phyloP scores from a whole-genome alignment of 352 stramenopile genomes.

The Globisporangium echinulatum region DNA sequence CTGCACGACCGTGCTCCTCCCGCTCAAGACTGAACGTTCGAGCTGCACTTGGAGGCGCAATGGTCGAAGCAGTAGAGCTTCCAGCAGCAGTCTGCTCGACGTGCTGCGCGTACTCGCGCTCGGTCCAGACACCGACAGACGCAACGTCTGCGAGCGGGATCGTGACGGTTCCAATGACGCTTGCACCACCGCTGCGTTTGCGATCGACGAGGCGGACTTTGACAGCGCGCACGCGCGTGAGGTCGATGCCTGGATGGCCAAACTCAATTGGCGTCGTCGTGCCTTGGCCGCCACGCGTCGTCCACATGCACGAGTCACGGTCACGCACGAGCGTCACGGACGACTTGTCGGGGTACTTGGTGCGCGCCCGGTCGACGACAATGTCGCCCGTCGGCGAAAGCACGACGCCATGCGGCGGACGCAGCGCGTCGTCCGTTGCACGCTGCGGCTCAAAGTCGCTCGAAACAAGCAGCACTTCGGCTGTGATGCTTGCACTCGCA shows the following conservation, averaged over 20 bases:
- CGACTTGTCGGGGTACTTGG: constrained; percentile 24
- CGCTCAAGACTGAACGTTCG: constrained; percentile 24
- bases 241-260: constrained; percentile 28
- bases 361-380: constrained; percentile 18
- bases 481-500: constrained; percentile 19
- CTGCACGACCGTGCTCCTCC: constrained; percentile 10
- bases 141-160: constrained; percentile 30
- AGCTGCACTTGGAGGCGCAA: background rate
- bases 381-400: constrained; percentile 43
- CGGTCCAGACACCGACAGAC: constrained; percentile 5
- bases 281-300: background rate
- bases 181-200: background rate
- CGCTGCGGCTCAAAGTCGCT: constrained; percentile 34
- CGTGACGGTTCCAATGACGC: constrained; percentile 26
- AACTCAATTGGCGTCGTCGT: constrained; percentile 19
- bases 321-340: constrained; percentile 17
- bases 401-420: constrained; percentile 33
- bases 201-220: constrained; percentile 25
- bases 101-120: constrained; percentile 3
- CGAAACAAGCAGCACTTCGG: constrained; percentile 43
- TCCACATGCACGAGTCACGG: background rate
- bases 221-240: constrained; percentile 36
- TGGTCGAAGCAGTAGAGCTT: background rate
- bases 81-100: background rate
- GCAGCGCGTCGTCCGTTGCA: constrained; percentile 12